Conservation (phyloP, 306 rosid genomes). For the Nissolia schottii region DNA sequence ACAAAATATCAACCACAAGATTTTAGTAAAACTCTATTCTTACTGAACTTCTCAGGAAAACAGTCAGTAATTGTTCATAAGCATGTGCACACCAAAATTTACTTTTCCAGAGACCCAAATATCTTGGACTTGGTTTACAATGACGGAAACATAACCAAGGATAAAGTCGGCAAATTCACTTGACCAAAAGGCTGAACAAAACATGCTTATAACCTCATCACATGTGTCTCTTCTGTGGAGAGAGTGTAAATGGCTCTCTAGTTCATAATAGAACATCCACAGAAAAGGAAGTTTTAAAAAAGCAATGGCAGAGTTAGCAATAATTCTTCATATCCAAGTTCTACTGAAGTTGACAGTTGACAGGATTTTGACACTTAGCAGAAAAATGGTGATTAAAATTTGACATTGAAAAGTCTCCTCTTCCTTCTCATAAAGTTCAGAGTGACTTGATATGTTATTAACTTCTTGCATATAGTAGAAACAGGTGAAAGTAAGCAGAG, state of each 20-base stretch:
- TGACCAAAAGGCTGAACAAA: no score
- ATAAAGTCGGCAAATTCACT: no score
- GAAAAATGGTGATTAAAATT: not conserved
- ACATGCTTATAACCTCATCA: not conserved
- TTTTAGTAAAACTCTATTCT: not conserved
- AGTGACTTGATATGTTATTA: not conserved
- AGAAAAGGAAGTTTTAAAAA: not conserved
- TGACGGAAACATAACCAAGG: not conserved
- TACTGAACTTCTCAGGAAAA: not conserved
- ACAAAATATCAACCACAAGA: not conserved
- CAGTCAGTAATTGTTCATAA: not conserved
- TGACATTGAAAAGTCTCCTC: not conserved
- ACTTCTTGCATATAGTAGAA: not conserved
- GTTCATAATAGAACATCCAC: slow-evolving; percentile 6
- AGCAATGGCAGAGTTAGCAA: not conserved
- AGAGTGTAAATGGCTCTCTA: no score
- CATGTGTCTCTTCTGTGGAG: not conserved
- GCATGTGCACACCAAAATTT: not conserved
- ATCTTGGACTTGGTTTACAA: not conserved
- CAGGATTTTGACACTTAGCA: not conserved
- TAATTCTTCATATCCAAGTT: not conserved
- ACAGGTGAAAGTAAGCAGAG: not conserved
- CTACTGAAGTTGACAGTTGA: not conserved
- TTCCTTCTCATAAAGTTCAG: not conserved
- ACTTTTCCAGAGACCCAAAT: not conserved